Conservation (phyloP, 2,329 filamentous ascomycete species). For the Ophiostoma sp. region DNA sequence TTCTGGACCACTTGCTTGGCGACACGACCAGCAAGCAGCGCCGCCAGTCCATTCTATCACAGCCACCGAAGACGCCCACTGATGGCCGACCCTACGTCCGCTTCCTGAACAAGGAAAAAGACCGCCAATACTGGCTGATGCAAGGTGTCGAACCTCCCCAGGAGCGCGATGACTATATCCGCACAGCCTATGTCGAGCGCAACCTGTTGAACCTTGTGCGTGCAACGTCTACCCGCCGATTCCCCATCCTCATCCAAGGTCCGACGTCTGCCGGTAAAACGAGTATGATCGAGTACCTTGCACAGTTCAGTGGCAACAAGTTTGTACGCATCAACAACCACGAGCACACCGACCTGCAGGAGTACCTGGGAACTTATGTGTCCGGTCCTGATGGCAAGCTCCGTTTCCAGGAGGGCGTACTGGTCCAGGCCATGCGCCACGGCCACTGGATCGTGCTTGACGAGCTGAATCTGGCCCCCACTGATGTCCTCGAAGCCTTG, state of each 20-base stretch:
- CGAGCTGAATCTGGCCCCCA: slow-evolving; percentile 93
- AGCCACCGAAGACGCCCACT: slow-evolving; percentile 68
- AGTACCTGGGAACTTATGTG: slow-evolving; percentile 92
- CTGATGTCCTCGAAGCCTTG: slow-evolving; percentile 90
- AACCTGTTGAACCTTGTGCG: slow-evolving; percentile 93
- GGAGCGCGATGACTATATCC: slow-evolving; percentile 84
- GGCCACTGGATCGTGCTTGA: slow-evolving; percentile 98
- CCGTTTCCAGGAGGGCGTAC: slow-evolving; percentile 83
- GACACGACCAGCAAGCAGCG: slow-evolving; percentile 48
- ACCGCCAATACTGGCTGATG: slow-evolving; percentile 80
- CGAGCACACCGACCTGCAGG: slow-evolving; percentile 95
- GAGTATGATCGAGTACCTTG: slow-evolving; percentile 98
- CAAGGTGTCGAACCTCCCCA: slow-evolving; percentile 63
- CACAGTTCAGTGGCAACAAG: slow-evolving; percentile 92
- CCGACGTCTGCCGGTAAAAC: slow-evolving; percentile 97
- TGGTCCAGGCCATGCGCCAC: slow-evolving; percentile 86
- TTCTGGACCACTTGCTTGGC: slow-evolving; percentile 72
- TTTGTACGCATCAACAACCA: slow-evolving; percentile 99
- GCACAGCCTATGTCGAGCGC: slow-evolving; percentile 88
- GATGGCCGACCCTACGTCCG: slow-evolving; percentile 75
- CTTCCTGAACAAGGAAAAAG: slow-evolving; percentile 59
- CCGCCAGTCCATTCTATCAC: slow-evolving; percentile 65
- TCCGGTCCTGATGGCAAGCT: slow-evolving; percentile 80
- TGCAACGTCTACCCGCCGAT: slow-evolving; percentile 84
- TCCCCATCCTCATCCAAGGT: slow-evolving; percentile 91